Evolutionary conservation across 805 yeast species (phyloP).

Genomic region (Yamadazyma akitaensis): DNA sequence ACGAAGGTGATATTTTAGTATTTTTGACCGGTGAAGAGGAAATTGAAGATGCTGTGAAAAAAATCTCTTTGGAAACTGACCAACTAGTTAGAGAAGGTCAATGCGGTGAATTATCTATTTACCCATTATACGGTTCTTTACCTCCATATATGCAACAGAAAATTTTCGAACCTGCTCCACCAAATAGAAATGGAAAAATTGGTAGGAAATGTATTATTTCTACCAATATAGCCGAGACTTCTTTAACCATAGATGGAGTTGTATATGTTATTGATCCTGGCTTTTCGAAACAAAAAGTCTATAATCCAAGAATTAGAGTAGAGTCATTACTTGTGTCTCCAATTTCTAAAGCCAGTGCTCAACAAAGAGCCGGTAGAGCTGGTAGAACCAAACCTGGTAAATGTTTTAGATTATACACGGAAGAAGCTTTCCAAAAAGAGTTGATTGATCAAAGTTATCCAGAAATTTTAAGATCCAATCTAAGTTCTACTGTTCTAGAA

Average conservation of each 20-base stretch:
- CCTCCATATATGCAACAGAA: slow-evolving; percentile 95
- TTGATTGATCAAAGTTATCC: slow-evolving; percentile 94
- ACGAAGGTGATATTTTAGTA: slow-evolving; percentile 81
- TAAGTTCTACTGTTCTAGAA: slow-evolving; percentile 88
- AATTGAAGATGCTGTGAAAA: slow-evolving; percentile 94
- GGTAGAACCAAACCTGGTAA: slow-evolving; percentile 99
- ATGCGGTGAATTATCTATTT: slow-evolving; percentile 85
- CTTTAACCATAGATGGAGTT: slow-evolving; percentile 95
- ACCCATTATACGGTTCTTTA: slow-evolving; percentile 92
- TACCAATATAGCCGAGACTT: slow-evolving; percentile 96
- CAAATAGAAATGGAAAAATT: slow-evolving; percentile 77
- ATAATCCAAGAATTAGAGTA: slow-evolving; percentile 93
- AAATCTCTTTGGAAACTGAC: slow-evolving; percentile 83
- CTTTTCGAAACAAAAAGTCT: slow-evolving; percentile 92
- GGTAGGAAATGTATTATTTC: slow-evolving; percentile 92
- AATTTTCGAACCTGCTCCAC: slow-evolving; percentile 89
- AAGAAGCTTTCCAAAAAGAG: slow-evolving; percentile 93
- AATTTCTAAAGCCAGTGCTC: slow-evolving; percentile 95
- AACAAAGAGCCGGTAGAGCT: slow-evolving; percentile 99
- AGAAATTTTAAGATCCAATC: slow-evolving; percentile 86
- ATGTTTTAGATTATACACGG: slow-evolving; percentile 93
- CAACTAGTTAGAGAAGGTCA: slow-evolving; percentile 83
- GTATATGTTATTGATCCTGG: slow-evolving; percentile 98
- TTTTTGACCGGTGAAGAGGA: slow-evolving; percentile 97
- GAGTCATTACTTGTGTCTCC: slow-evolving; percentile 94